Base-by-base conservation (phyloP, 306 rosid genomes). In the Mimosa pudica region DNA sequence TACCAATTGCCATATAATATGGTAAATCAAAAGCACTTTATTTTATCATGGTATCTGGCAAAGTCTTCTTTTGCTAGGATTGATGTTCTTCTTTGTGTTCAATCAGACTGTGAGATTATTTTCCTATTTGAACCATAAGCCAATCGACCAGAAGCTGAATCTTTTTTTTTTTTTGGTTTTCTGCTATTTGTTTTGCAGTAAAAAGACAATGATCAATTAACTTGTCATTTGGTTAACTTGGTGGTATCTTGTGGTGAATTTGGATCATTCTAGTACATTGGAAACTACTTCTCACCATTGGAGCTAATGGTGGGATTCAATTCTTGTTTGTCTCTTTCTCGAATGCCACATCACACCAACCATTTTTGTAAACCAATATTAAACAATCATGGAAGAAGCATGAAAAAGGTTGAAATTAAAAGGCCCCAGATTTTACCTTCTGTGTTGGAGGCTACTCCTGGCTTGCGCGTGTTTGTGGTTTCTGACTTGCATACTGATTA, bases 401-500 rank as follows among this genome's bases (percentile, higher is more conserved):
- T 70, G 46, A 84, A 83, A 81, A 89, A 75, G 77, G 38, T 61
- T 72, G 79, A 82, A 73, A 46, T 87, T 36, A 46, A n/a, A 64
- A 85, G 92, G 81, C 81, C 91, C 18, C 90, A 79, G 49, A 85
- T 89, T 41, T 42, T 82, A 67, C 83, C 93, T 78, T 87, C 89
- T 54, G 77, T 77, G 57, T 60, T 62, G 70, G 86, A 85, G 55
- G 81, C 74, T 80, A 77, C 42, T 80, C 81, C 33, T 68, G 91
- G 94, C 58, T 74, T 81, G 48, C 89, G 92, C 13, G 96, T 94
- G 51, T 94, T 86, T 70, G 92, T 90, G 79, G 82, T 90, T 20
- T 94, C 97, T 18, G 97, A 94, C 73, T 87, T 94, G 90, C 98
- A 94, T 65, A 91, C 96, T 17, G 97, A 94, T 48, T 92, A 92